Percentiles rank a stretch among this genome's conserved stretches.
Conservation (phyloP, 768 basidiomycete species). For the Tulasnella calospora region DNA sequence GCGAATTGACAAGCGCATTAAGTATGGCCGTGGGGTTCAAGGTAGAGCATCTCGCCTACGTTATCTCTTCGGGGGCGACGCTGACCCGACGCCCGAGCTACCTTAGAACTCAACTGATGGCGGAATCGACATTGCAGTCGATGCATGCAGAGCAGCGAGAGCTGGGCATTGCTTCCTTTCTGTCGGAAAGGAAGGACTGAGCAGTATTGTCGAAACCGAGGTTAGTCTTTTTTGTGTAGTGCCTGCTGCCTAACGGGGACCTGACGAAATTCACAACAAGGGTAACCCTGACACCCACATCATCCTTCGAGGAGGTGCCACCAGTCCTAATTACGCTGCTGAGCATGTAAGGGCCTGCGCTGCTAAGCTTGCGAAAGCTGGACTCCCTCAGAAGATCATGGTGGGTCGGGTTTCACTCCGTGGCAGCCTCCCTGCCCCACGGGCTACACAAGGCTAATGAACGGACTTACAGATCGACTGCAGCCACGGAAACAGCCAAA, state of each 20-base stretch:
- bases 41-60: background rate
- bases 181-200: slow-evolving; percentile 94
- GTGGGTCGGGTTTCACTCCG: slow-evolving; percentile 40
- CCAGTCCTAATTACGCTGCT: slow-evolving; percentile 82
- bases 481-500: slow-evolving; percentile 92
- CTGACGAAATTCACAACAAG: slow-evolving; percentile 39
- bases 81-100: background rate
- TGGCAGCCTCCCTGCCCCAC: too few species aligned
- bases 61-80: too few species aligned
- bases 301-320: slow-evolving; percentile 85
- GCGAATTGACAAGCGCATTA: slow-evolving; percentile 79
- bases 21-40: slow-evolving; percentile 98
- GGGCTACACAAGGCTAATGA: background rate
- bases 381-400: slow-evolving; percentile 79
- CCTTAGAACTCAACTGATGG: slow-evolving; percentile 84
- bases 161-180: slow-evolving; percentile 91
- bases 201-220: slow-evolving; percentile 91
- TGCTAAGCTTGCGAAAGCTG: slow-evolving; percentile 72
- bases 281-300: slow-evolving; percentile 91
- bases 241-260: background rate
- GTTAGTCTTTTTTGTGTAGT: slow-evolving; percentile 39
- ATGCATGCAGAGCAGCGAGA: slow-evolving; percentile 90
- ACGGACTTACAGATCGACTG: slow-evolving; percentile 69
- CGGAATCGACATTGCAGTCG: slow-evolving; percentile 81
- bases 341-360: slow-evolving; percentile 74